Conservation (phyloP, 306 rosid genomes). For the Pyrus communis region DNA sequence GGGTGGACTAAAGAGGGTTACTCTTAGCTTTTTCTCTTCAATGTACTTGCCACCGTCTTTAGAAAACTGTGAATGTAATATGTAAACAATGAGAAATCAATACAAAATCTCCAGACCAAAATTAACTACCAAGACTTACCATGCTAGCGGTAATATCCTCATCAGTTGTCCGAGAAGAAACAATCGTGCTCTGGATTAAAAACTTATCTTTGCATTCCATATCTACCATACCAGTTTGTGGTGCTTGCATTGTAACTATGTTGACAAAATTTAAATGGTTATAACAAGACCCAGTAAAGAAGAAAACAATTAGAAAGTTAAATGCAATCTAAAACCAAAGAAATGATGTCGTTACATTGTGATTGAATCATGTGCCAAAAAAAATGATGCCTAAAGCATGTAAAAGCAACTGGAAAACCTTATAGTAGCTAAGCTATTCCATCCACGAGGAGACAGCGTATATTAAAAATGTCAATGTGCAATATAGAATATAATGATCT, state of each 20-base stretch:
- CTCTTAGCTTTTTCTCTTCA: constrained; percentile 80
- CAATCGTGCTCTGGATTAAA: constrained; percentile 70
- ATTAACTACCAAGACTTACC: constrained; percentile 43
- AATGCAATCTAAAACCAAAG: background rate
- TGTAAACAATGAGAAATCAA: constrained; percentile 11
- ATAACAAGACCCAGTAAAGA: background rate
- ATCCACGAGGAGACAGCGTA: background rate
- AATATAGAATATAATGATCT: background rate
- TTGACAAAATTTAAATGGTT: constrained; percentile 14
- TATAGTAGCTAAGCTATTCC: background rate
- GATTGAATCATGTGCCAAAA: background rate
- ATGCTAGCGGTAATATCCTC: constrained; percentile 62
- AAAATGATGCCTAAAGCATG: background rate
- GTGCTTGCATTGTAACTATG: constrained; percentile 88
- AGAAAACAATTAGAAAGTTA: background rate
- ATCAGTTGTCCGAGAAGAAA: constrained; percentile 46
- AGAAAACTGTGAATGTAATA: constrained; percentile 47
- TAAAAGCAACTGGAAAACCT: background rate
- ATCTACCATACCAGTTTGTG: constrained; percentile 42
- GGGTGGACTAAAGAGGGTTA: constrained; percentile 49
- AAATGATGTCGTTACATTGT: background rate
- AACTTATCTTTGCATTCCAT: constrained; percentile 88
- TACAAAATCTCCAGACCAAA: constrained; percentile 10
- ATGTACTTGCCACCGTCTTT: constrained; percentile 50
- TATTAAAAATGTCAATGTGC: background rate